A percentile compares a stretch with the other conserved stretches of the same genome.
phyloP scores from a whole-genome alignment of 441 rosid species.

The Adansonia grandidieri region DNA sequence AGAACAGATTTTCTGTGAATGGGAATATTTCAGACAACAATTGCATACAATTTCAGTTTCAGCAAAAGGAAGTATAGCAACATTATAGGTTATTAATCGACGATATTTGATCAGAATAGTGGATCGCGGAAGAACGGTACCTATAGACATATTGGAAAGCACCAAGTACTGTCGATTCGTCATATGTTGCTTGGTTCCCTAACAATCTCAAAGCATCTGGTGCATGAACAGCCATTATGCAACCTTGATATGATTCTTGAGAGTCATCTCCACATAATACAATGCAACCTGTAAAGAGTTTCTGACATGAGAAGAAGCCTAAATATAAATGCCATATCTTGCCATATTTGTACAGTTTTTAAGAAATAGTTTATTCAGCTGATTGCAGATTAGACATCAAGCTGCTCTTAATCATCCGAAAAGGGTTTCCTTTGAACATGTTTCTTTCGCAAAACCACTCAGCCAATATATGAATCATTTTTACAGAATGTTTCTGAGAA shows the following conservation, averaged over 20 bases:
- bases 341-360: not conserved
- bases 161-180: constrained; percentile 78
- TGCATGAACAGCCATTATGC: constrained; percentile 72
- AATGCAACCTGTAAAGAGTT: constrained; percentile 43
- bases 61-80: not conserved
- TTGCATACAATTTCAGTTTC: not conserved
- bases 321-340: not conserved
- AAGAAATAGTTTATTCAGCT: not conserved
- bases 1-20: not conserved
- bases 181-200: constrained; percentile 69
- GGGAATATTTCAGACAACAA: not conserved
- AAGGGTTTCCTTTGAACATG: not conserved
- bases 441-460: not conserved
- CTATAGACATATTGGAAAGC: constrained; percentile 84
- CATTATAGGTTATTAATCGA: not conserved
- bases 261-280: constrained; percentile 55
- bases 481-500: not conserved
- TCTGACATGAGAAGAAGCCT: not conserved
- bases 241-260: constrained; percentile 48
- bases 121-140: constrained; percentile 32
- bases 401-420: not conserved
- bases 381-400: not conserved
- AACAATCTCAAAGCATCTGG: constrained; percentile 75
- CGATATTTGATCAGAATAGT: not conserved
- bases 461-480: not conserved